Conservation (phyloP, 495 filamentous ascomycete species). For the Achaetomiella virescens region DNA sequence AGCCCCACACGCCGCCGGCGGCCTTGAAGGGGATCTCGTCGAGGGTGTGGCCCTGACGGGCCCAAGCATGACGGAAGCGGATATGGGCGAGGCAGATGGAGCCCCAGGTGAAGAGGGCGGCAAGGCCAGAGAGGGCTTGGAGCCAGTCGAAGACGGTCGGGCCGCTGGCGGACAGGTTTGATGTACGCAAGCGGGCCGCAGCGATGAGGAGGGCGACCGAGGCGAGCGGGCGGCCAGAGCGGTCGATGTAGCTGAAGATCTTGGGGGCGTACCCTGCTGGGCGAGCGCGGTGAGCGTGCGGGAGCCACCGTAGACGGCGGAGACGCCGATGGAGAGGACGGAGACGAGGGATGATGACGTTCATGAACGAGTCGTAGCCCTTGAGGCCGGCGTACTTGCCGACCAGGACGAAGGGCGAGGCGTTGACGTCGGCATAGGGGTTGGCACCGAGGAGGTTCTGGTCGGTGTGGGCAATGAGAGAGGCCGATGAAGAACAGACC, state of each 20-base stretch:
- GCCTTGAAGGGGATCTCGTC: conserved; percentile 69
- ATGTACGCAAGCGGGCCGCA: conserved; percentile 53
- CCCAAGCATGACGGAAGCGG: conserved; percentile 60
- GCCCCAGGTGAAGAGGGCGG: conserved; percentile 68
- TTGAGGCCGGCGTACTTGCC: conserved; percentile 58
- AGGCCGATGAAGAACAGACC: conserved; percentile 69
- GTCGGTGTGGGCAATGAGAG: conserved; percentile 56
- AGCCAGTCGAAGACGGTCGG: conserved; percentile 59
- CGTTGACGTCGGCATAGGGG: conserved; percentile 47
- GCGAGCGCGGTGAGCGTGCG: conserved; percentile 63
- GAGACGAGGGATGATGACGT: conserved; percentile 66
- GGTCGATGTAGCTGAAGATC: conserved; percentile 54
- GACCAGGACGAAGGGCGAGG: conserved; percentile 71
- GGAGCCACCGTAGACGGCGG: conserved; percentile 60
- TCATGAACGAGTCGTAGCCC: conserved; percentile 66
- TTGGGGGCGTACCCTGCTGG: conserved; percentile 51
- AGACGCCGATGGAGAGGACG: conserved; percentile 62
- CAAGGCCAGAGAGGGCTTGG: conserved; percentile 61
- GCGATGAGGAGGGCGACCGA: conserved; percentile 40
- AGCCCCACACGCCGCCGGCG: conserved; percentile 59
- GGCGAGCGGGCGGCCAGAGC: conserved; percentile 50
- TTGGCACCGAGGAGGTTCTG: conserved; percentile 45
- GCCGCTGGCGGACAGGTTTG: conserved; percentile 41
- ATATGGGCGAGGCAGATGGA: conserved; percentile 66
- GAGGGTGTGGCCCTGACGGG: conserved; percentile 52